Base-by-base conservation (phyloP, 805 yeast species). In the Metschnikowia shivogae region DNA sequence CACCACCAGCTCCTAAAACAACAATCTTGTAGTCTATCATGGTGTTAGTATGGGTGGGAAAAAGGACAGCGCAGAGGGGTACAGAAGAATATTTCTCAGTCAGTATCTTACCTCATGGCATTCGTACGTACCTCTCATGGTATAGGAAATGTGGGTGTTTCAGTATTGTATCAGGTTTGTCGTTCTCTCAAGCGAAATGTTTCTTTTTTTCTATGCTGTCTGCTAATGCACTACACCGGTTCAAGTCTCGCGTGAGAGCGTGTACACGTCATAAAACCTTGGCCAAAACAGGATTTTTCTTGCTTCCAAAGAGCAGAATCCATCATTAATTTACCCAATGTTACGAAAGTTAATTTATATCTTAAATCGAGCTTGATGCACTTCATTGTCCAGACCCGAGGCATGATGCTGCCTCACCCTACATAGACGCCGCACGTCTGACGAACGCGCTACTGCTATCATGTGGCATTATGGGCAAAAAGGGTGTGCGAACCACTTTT, bases 1-100 rank as follows among this genome's bases (percentile, higher is more conserved):
- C 97, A 67, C 97, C 97, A 57, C 97, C 97, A 11, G 97, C 95
- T 49, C 99, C 99, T 47, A 92, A 72, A 14, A 92, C 93, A 13
- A 88, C 97, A 36, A 93, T 72, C 61, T 88, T 89, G 64, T 89
- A 89, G 61, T 90, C 97, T 78, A 47, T 37, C 34, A 39, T 34
- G 44, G 30, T 42, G 49, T 49, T 49, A 49, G 52, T 49, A 49
- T 13, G 37, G 26, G 31, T 39, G 26, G 11, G 11, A 6, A 9
- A 6, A 26, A 1, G 4, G n/a, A 22, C 8, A 31, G 8, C 14
- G 14, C 36, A 11, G 14, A 20, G 30, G 22, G 35, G 29, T 13
- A 7, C 6, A 14, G 30, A 19, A 12, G 24, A 26, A n/a, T 19
- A 12, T 19, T 12, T 12, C 19, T n/a, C 34, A 20, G 20, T 34